Base-by-base conservation (phyloP, 306 rosid genomes). In the Neltuma alba region DNA sequence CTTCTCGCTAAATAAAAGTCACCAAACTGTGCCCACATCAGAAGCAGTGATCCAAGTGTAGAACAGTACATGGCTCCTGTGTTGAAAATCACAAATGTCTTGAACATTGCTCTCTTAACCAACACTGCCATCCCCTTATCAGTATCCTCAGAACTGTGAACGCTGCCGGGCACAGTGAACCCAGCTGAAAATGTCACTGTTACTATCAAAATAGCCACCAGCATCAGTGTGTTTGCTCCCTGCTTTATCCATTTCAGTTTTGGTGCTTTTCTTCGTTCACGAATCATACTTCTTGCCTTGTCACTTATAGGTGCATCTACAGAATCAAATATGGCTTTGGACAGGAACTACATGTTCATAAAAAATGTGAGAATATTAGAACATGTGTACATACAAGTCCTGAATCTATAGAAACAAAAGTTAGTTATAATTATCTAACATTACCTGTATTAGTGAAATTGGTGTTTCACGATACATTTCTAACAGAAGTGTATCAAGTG, bases 11-110 rank as follows among this genome's bases (percentile, higher is more conserved):
- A 28, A 14, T 28, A 60, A 14, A 28, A 60, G 66, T 60, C 70
- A 34, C 42, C 70, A 33, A 64, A 8, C 21, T 34, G 44, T 9
- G 70, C 44, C 70, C 42, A 33, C 42, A 64, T 28, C 3, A 64
- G 44, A 16, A 18, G n/a, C 21, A 34, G 6, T 1, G 44, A 16
- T 20, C 44, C 70, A 3, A 64, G 27, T 3, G 70, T 67, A n/a
- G 72, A 66, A 38, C 48, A 37, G 15, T n/a, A 66, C 72, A 66
- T 37, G 72, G 72, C 72, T 12, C 7, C 47, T 21, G 72, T 37
- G 30, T 66, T 38, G 31, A n/a, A 66, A 0, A 66, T n/a, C 9
- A 21, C 48, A 66, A 66, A 66, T 37, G 41, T 20, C 48, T 38
- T 23, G 6, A 66, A 66, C 31, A 20, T 38, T 5, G 48, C 3